A percentile compares a stretch with the other conserved stretches of the same genome.
These are phyloP conservation scores for Candida railenensis DNA, from an alignment of 805 yeast genomes.

Conservation along the genomic window DNA sequence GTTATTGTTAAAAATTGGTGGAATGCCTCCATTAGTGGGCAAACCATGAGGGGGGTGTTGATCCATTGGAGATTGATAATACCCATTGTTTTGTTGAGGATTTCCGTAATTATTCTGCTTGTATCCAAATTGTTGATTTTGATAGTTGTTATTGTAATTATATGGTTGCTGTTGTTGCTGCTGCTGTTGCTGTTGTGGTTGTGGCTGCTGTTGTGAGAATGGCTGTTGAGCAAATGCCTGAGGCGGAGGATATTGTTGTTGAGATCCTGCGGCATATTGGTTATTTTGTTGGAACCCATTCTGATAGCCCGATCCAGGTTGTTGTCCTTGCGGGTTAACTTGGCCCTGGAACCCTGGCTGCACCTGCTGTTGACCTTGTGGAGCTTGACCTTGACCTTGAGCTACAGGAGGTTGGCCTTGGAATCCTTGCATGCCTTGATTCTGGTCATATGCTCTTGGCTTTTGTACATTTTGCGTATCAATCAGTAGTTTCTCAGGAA, in stretches of 20 bases:
- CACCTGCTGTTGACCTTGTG: constrained; percentile 7
- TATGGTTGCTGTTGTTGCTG: constrained; percentile 3
- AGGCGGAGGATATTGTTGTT: constrained; percentile 5
- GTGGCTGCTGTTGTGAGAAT: constrained; percentile 3
- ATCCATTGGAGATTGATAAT: constrained; percentile 15
- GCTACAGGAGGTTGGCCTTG: background rate
- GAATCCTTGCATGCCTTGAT: background rate
- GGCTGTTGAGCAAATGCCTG: constrained; percentile 8
- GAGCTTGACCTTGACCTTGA: constrained; percentile 1
- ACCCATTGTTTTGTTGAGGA: constrained; percentile 3
- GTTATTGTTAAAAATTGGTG: constrained; percentile 22
- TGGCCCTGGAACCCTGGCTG: background rate
- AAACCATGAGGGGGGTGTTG: constrained; percentile 33
- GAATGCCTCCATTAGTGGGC: constrained; percentile 25
- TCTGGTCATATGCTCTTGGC: background rate
- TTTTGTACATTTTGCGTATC: constrained; percentile 3
- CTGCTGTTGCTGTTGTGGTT: constrained; percentile 6
- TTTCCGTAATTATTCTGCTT: constrained; percentile 1
- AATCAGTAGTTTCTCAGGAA: background rate
- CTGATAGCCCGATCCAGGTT: constrained; percentile 3
- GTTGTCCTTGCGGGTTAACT: background rate
- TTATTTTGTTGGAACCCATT: background rate
- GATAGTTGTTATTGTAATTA: background rate
- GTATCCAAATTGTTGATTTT: background rate
- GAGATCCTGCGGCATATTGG: background rate